These are phyloP conservation scores for Odontarrhena argentea DNA, from an alignment of 345 rosid species.

Conservation along the genomic window DNA sequence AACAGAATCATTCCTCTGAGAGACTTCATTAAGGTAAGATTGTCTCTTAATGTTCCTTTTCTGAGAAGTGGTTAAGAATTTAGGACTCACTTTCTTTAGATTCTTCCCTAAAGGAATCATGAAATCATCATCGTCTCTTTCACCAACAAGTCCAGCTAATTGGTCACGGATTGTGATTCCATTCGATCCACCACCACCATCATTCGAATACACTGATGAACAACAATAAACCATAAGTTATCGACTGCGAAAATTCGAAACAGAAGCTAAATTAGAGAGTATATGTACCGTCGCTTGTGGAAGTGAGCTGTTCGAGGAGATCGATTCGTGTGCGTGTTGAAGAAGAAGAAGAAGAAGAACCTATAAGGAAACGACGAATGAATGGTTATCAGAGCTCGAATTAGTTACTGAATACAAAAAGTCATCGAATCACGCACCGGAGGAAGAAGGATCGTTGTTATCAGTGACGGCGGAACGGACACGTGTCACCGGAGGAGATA, in stretches of 20 bases:
- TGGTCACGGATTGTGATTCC: slow-evolving; percentile 68
- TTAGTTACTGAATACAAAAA: background rate
- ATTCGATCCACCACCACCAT: slow-evolving; percentile 48
- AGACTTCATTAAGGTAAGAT: slow-evolving; percentile 71
- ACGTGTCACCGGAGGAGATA: slow-evolving; percentile 34
- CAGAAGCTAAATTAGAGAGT: background rate
- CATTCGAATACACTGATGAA: slow-evolving; percentile 58
- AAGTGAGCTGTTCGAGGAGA: slow-evolving; percentile 72
- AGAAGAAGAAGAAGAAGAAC: slow-evolving; percentile 53
- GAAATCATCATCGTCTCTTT: slow-evolving; percentile 77
- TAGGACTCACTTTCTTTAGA: slow-evolving; percentile 79
- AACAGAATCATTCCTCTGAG: slow-evolving; percentile 81
- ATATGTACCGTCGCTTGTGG: slow-evolving; percentile 57
- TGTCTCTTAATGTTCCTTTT: slow-evolving; percentile 93
- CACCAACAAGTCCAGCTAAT: slow-evolving; percentile 62
- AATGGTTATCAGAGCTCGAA: slow-evolving; percentile 3
- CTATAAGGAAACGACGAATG: slow-evolving; percentile 38
- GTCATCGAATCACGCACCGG: slow-evolving; percentile 42
- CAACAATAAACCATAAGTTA: background rate
- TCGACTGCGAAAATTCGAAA: background rate
- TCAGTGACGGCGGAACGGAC: slow-evolving; percentile 55
- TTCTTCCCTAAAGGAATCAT: slow-evolving; percentile 69
- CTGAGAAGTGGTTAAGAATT: slow-evolving; percentile 76
- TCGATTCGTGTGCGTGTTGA: slow-evolving; percentile 74
- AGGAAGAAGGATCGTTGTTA: slow-evolving; percentile 45